phyloP scores from a whole-genome alignment of 176 grass and related monocot genomes.

The Poa annua region DNA sequence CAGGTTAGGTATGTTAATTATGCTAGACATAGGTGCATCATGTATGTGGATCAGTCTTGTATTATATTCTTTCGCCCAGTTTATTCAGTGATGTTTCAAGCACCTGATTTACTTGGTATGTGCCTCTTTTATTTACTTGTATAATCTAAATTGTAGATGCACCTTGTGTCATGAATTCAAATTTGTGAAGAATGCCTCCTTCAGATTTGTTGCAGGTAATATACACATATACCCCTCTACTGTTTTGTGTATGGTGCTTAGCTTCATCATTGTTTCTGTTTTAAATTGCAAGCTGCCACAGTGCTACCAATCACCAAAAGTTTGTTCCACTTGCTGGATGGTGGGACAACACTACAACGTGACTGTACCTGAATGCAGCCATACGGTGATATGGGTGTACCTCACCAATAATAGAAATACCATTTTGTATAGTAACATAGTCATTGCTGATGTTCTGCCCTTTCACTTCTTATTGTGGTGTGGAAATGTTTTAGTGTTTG shows the following conservation, averaged over 20 bases:
- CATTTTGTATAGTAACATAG: not conserved
- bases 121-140: constrained; percentile 1
- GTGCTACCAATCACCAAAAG: constrained; percentile 4
- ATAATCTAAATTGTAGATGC: constrained; percentile 4
- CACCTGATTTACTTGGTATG: constrained; percentile 3
- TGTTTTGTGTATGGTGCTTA: not conserved
- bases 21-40: constrained; percentile 37
- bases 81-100: constrained; percentile 14
- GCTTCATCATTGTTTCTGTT: not conserved
- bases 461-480: not conserved
- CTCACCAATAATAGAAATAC: constrained; percentile 11
- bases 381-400: not conserved
- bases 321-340: not conserved
- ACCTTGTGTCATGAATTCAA: not conserved
- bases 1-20: constrained; percentile 41
- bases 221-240: not conserved
- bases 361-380: not conserved
- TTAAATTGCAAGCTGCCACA: constrained; percentile 23
- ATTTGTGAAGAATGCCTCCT: constrained; percentile 8
- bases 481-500: not conserved
- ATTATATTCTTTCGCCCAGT: constrained; percentile 35
- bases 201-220: constrained; percentile 66
- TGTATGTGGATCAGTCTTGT: constrained; percentile 27
- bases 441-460: constrained; percentile 15
- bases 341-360: constrained; percentile 20